These are phyloP conservation scores for Lasiodiplodia gonubiensis DNA, from an alignment of 2,329 filamentous ascomycete species.

Conservation along the genomic window DNA sequence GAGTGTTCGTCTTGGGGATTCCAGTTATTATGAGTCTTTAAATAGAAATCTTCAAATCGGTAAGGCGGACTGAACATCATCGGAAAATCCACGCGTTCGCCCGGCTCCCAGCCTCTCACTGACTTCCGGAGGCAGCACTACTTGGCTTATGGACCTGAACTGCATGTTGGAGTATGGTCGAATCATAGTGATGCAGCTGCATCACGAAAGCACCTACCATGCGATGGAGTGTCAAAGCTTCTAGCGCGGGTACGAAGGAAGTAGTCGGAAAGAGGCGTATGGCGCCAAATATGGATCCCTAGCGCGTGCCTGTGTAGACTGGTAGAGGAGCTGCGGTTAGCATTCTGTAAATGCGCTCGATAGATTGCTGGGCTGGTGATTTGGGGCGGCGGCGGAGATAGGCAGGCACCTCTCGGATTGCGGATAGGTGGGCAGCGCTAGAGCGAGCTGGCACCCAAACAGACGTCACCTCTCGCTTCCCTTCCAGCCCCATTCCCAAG, in stretches of 20 bases:
- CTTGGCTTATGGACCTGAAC: background rate
- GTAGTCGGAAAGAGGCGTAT: background rate
- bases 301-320: background rate
- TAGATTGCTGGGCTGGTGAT: background rate
- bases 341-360: background rate
- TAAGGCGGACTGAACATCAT: background rate
- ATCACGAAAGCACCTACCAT: slow-evolving; percentile 15
- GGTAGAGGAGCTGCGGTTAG: background rate
- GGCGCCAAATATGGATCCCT: background rate
- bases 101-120: background rate
- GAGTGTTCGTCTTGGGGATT: background rate
- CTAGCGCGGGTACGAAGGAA: background rate
- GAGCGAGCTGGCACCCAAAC: slow-evolving; percentile 25
- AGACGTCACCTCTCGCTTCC: slow-evolving; percentile 29
- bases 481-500: slow-evolving; percentile 28
- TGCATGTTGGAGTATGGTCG: background rate
- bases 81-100: background rate
- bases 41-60: background rate
- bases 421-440: background rate
- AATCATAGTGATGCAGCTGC: background rate
- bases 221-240: slow-evolving; percentile 11
- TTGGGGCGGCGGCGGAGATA: background rate
- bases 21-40: background rate
- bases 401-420: slow-evolving; percentile 10
- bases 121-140: background rate